Percentiles rank a stretch among this genome's conserved stretches.
These are phyloP conservation scores for Saksenaea oblongispora DNA, from an alignment of 371 early-diverging fungal genomes.

Conservation along the genomic window DNA sequence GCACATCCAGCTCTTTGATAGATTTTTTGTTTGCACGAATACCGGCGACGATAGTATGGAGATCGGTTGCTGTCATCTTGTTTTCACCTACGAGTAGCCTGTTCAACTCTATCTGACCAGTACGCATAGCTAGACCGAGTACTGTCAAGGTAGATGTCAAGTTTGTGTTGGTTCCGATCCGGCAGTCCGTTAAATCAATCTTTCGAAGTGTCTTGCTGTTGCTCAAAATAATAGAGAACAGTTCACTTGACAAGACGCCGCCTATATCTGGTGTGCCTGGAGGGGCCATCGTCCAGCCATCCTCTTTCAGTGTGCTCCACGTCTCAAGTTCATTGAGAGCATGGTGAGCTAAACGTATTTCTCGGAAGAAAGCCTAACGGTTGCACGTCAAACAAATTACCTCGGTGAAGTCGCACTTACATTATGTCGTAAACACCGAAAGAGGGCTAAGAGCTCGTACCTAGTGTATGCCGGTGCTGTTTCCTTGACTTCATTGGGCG, in stretches of 20 bases:
- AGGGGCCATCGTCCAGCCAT: conserved; percentile 29
- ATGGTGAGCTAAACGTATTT: conserved; percentile 25
- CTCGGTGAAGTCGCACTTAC: conserved; percentile 21
- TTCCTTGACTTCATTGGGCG: conserved; percentile 32
- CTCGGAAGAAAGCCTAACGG: conserved; percentile 31
- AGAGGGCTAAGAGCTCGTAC: conserved; percentile 39
- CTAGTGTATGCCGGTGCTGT: conserved; percentile 23
- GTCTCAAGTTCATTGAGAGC: conserved; percentile 28
- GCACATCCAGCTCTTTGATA: conserved; percentile 30
- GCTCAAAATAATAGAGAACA: conserved; percentile 22
- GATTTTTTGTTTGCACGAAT: conserved; percentile 26
- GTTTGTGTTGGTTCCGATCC: conserved; percentile 19
- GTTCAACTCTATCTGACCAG: conserved; percentile 23
- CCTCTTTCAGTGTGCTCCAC: conserved; percentile 26
- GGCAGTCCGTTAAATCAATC: conserved; percentile 37
- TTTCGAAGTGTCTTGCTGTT: conserved; percentile 20
- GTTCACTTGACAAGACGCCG: conserved; percentile 33
- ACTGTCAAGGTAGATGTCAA: conserved; percentile 14
- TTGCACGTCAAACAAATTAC: not conserved
- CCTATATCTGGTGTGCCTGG: conserved; percentile 5
- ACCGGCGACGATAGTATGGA: conserved; percentile 27
- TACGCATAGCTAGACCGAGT: conserved; percentile 23
- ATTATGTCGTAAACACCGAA: conserved; percentile 28
- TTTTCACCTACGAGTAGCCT: conserved; percentile 33
- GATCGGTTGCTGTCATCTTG: conserved; percentile 22